Evolutionary conservation across 108 stramenopile species (phyloP).

Genomic region (Skeletonema menzelii): DNA sequence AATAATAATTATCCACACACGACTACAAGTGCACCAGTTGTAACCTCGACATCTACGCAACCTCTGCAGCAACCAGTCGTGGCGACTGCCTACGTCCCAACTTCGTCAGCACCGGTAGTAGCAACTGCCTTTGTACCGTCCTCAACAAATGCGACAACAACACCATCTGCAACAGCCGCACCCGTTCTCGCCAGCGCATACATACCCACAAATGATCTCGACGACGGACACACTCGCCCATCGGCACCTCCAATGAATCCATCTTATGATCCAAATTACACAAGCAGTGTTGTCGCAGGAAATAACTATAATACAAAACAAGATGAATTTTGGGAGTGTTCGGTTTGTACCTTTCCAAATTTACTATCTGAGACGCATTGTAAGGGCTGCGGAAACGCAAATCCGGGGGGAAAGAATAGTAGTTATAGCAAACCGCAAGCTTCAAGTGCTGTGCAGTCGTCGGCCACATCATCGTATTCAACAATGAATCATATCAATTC

Average conservation of each 20-base stretch:
- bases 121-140: constrained; percentile 9
- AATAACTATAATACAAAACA: constrained; percentile 6
- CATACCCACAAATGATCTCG: background rate
- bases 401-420: background rate
- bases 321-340: constrained; percentile 30
- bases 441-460: background rate
- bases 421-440: background rate
- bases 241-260: constrained; percentile 17
- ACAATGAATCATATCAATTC: constrained; percentile 5
- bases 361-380: constrained; percentile 11
- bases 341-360: constrained; percentile 31
- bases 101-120: constrained; percentile 1
- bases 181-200: background rate
- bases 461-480: constrained; percentile 1
- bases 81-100: constrained; percentile 26
- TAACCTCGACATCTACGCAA: background rate
- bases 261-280: background rate
- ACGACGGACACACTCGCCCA: background rate
- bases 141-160: background rate
- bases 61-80: constrained; percentile 5
- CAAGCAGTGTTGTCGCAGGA: background rate
- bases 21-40: constrained; percentile 5
- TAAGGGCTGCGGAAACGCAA: constrained; percentile 19
- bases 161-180: background rate
- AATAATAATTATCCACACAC: background rate